These are phyloP conservation scores for Onygenales sp. DNA, from an alignment of 2,329 filamentous ascomycete species.

Conservation along the genomic window DNA sequence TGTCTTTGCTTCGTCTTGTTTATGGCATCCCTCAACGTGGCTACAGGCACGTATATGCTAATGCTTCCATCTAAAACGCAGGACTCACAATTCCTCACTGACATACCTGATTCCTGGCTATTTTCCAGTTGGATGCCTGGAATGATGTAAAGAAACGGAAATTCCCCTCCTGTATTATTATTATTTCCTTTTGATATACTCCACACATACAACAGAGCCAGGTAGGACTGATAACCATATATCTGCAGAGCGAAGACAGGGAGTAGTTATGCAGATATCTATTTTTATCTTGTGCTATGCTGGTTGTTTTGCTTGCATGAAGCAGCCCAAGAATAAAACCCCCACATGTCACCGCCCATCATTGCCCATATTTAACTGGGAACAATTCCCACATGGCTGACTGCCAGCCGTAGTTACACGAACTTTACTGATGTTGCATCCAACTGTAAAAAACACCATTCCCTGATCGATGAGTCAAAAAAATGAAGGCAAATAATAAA, in stretches of 20 bases:
- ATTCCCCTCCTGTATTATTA: neutral
- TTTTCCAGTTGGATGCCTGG: neutral
- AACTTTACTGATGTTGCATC: too few species aligned
- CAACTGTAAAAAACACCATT: neutral
- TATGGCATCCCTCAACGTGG: neutral
- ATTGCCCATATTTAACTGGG: too few species aligned
- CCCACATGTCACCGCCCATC: too few species aligned
- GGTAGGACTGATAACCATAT: neutral
- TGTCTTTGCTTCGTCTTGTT: neutral
- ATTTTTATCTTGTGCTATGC: neutral
- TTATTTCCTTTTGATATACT: neutral
- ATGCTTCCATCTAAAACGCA: neutral
- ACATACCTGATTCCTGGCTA: constrained; percentile 3
- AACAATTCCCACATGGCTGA: neutral
- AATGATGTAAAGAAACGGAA: neutral
- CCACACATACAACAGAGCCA: neutral
- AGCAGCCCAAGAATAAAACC: neutral
- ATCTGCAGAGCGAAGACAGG: neutral
- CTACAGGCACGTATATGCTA: neutral
- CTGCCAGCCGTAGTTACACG: neutral
- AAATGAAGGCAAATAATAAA: too few species aligned
- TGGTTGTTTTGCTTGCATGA: neutral
- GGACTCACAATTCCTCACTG: neutral
- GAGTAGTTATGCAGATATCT: neutral
- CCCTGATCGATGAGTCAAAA: too few species aligned